These are phyloP conservation scores for Lactarius sanguifluus DNA, from an alignment of 768 basidiomycete genomes.

Conservation along the genomic window DNA sequence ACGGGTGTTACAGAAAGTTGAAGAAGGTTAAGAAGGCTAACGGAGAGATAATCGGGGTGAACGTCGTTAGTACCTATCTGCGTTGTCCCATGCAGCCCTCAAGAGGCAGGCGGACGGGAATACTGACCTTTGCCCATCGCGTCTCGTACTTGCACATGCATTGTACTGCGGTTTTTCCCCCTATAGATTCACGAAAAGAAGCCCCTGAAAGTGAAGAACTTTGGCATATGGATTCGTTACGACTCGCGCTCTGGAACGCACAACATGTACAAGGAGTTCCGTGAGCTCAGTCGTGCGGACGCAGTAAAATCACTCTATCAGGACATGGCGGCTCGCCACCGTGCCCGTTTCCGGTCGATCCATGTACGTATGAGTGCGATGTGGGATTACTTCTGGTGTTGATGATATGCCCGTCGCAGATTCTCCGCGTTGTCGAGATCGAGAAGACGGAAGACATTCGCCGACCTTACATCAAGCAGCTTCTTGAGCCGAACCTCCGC, in stretches of 20 bases:
- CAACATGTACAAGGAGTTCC: slow-evolving; percentile 99
- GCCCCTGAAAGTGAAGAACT: slow-evolving; percentile 99
- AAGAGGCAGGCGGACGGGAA: slow-evolving; percentile 85
- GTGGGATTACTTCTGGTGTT: background rate
- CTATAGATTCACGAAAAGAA: slow-evolving; percentile 95
- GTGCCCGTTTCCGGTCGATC: slow-evolving; percentile 98
- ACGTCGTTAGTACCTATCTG: slow-evolving; percentile 72
- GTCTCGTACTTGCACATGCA: slow-evolving; percentile 35
- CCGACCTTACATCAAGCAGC: slow-evolving; percentile 97
- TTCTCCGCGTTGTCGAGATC: slow-evolving; percentile 96
- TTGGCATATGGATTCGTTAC: slow-evolving; percentile 99
- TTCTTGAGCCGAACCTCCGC: slow-evolving; percentile 84
- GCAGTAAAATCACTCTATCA: slow-evolving; percentile 98
- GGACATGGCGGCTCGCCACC: slow-evolving; percentile 99
- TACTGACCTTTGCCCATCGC: slow-evolving; percentile 45
- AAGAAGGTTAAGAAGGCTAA: slow-evolving; percentile 99
- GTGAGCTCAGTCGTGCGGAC: slow-evolving; percentile 90
- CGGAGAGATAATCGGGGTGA: slow-evolving; percentile 98
- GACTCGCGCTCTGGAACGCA: slow-evolving; percentile 99
- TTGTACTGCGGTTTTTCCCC: slow-evolving; percentile 26
- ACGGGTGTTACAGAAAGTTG: slow-evolving; percentile 60
- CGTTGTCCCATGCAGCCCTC: slow-evolving; percentile 57
- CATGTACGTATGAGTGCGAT: slow-evolving; percentile 56
- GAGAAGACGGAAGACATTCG: slow-evolving; percentile 89
- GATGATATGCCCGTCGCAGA: slow-evolving; percentile 48